phyloP scores from a whole-genome alignment of 2,329 filamentous ascomycete genomes.

The Xylaria sp. region DNA sequence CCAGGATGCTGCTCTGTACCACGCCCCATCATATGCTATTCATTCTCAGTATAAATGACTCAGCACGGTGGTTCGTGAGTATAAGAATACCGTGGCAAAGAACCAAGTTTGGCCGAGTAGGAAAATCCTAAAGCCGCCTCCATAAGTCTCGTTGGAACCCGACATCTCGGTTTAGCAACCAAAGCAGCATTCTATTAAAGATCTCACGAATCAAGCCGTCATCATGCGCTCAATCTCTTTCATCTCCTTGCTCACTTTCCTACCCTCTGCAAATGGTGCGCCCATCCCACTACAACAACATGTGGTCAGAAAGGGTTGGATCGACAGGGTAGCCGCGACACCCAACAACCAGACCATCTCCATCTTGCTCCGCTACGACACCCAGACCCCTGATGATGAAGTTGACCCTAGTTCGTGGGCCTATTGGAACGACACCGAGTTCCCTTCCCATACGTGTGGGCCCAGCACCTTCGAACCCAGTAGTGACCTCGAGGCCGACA shows the following conservation, averaged over 20 bases:
- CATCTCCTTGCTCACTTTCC: not conserved
- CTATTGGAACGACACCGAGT: not conserved
- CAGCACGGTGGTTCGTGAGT: not conserved
- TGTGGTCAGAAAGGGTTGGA: not conserved
- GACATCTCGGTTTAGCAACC: not conserved
- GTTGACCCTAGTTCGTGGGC: not conserved
- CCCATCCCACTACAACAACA: not conserved
- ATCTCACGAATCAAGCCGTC: not conserved
- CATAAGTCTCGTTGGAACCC: not conserved
- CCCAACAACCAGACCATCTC: not conserved
- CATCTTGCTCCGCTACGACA: not conserved
- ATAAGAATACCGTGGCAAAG: not conserved
- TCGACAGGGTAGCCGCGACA: not conserved
- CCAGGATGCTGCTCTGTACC: not conserved
- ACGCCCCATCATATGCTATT: not conserved
- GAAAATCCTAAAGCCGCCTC: not conserved
- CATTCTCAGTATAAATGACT: not conserved
- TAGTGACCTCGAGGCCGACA: not conserved
- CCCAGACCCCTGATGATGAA: not conserved
- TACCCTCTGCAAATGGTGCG: not conserved
- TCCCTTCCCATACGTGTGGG: not conserved
- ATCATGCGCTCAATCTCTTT: not conserved
- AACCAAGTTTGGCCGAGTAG: not conserved
- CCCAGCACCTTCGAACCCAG: not conserved
- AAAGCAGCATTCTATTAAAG: not conserved